These are phyloP conservation scores for Claviceps spartinae DNA, from an alignment of 2,329 filamentous ascomycete species.

Conservation along the genomic window DNA sequence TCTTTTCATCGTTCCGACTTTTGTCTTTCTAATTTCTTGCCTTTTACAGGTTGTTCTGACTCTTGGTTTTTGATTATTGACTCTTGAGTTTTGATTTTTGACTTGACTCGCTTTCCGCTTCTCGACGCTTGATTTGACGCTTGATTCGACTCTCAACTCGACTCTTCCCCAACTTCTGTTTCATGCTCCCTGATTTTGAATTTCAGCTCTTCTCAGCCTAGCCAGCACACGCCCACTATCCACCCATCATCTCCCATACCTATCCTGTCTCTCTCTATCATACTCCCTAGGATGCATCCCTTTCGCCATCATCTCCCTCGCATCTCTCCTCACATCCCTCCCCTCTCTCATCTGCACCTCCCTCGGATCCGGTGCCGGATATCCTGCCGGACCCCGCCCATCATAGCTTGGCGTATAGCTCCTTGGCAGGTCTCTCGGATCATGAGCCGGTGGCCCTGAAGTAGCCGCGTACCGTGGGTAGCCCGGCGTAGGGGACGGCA, in stretches of 20 bases:
- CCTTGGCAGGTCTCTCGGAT: constrained; percentile 27
- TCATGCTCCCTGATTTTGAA: too few species aligned
- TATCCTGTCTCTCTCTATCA: constrained; percentile 30
- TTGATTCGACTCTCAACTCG: too few species aligned
- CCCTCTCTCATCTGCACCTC: constrained; percentile 24
- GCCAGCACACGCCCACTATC: not conserved
- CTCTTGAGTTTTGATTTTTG: too few species aligned
- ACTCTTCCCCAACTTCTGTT: too few species aligned
- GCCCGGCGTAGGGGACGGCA: constrained; percentile 23
- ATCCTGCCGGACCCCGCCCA: constrained; percentile 25
- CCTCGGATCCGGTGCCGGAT: constrained; percentile 19
- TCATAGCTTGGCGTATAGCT: constrained; percentile 37
- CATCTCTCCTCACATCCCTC: constrained; percentile 14
- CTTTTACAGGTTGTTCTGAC: too few species aligned
- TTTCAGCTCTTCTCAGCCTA: too few species aligned
- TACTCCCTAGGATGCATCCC: constrained; percentile 33
- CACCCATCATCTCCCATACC: constrained; percentile 24
- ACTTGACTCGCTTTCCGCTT: too few species aligned
- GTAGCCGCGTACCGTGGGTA: constrained; percentile 32
- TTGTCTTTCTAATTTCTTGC: not conserved
- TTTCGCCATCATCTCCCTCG: constrained; percentile 25
- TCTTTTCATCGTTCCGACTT: not conserved
- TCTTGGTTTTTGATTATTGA: too few species aligned
- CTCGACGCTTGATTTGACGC: too few species aligned
- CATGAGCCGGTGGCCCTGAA: constrained; percentile 27